Percentiles rank a stretch among this genome's conserved stretches.
Conservation (phyloP, 2,329 filamentous ascomycete species). For the Cryphonectria radicalis region DNA sequence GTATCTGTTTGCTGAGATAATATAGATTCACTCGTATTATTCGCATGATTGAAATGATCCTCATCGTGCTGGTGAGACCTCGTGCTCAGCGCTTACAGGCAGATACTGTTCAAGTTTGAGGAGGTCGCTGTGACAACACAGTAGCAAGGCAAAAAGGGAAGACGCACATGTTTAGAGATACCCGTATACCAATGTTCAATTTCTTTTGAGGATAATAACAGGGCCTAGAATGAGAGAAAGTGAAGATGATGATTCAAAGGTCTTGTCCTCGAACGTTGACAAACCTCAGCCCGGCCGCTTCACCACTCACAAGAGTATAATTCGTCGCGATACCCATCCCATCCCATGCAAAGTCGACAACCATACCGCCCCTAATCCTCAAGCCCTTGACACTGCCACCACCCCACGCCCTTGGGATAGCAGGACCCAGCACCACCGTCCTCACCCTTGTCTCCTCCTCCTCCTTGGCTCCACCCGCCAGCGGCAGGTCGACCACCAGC, state of each 20-base stretch:
- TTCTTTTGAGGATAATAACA: background rate
- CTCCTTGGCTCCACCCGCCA: slow-evolving; percentile 29
- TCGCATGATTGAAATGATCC: background rate
- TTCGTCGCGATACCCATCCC: slow-evolving; percentile 40
- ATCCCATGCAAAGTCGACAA: slow-evolving; percentile 50
- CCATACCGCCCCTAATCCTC: slow-evolving; percentile 48
- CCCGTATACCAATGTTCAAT: background rate
- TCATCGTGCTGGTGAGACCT: background rate
- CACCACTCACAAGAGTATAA: slow-evolving; percentile 22
- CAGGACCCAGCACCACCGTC: slow-evolving; percentile 50
- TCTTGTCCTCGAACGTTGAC: slow-evolving; percentile 30
- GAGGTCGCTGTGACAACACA: background rate
- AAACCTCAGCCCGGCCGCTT: slow-evolving; percentile 19
- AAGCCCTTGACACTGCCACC: slow-evolving; percentile 50
- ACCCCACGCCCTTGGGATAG: slow-evolving; percentile 50
- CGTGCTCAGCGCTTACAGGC: background rate
- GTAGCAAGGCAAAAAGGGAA: background rate
- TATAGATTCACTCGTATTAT: background rate
- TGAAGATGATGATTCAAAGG: slow-evolving; percentile 6
- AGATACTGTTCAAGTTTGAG: background rate
- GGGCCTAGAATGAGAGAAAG: too few species aligned
- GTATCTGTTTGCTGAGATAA: background rate
- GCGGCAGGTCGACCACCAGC: slow-evolving; percentile 55
- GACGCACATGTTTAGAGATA: background rate
- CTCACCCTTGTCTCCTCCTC: slow-evolving; percentile 32